These are phyloP conservation scores for Aspergillus sp. DNA, from an alignment of 2,329 filamentous ascomycete species.

Conservation along the genomic window DNA sequence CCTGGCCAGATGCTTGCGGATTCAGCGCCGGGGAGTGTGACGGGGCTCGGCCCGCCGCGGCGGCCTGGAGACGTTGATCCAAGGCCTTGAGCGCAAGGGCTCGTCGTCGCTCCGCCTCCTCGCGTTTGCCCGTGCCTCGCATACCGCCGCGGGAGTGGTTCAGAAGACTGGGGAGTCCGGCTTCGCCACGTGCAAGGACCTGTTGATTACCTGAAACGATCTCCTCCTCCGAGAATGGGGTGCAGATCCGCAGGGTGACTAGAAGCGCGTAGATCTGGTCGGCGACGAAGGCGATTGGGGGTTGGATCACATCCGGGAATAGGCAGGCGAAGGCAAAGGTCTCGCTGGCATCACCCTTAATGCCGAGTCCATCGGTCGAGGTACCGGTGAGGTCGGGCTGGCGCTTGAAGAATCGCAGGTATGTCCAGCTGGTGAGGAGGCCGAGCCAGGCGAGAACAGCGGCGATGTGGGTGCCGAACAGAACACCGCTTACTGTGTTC, in stretches of 20 bases:
- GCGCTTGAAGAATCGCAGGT: constrained; percentile 89
- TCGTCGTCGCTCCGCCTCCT: constrained; percentile 86
- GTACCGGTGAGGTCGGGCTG: constrained; percentile 56
- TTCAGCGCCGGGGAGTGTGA: constrained; percentile 32
- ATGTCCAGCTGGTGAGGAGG: constrained; percentile 87
- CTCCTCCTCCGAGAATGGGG: constrained; percentile 80
- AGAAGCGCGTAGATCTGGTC: constrained; percentile 73
- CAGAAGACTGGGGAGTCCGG: constrained; percentile 60
- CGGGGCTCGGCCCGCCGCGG: constrained; percentile 57
- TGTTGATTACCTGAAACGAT: constrained; percentile 71
- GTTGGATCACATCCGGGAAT: constrained; percentile 83
- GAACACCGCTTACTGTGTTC: constrained; percentile 63
- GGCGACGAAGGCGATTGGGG: constrained; percentile 70
- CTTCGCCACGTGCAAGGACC: constrained; percentile 64
- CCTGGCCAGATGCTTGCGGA: constrained; percentile 29
- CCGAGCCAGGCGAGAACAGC: constrained; percentile 77
- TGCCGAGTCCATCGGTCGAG: constrained; percentile 53
- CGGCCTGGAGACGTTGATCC: constrained; percentile 88
- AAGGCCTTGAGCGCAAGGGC: constrained; percentile 87
- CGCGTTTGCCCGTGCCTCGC: constrained; percentile 66
- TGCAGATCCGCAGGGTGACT: constrained; percentile 74
- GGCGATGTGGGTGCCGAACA: constrained; percentile 71
- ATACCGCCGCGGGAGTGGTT: constrained; percentile 47
- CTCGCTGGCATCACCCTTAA: constrained; percentile 90
- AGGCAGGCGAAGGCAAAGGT: constrained; percentile 96